Percentiles rank a stretch among this genome's conserved stretches.
phyloP scores from a whole-genome alignment of 306 rosid genomes.

The Prinsepia uniflora region DNA sequence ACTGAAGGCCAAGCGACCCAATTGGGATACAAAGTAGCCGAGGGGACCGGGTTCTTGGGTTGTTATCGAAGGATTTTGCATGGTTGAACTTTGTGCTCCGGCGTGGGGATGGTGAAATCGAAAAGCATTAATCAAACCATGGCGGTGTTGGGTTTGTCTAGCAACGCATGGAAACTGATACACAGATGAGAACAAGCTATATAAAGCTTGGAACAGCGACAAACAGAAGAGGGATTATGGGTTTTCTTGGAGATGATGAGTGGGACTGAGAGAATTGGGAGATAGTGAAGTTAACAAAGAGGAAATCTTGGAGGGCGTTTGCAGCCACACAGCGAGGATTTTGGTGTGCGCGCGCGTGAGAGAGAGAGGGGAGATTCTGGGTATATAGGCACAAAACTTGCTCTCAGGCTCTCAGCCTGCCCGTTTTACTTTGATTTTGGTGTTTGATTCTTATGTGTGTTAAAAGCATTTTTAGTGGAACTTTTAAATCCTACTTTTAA shows the following conservation, averaged over 20 bases:
- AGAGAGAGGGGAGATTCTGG: not conserved
- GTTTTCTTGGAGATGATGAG: not conserved
- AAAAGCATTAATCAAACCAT: conserved; percentile 7
- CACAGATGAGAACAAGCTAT: not conserved
- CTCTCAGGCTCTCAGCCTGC: too few species aligned
- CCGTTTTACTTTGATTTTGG: too few species aligned
- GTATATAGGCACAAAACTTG: not conserved
- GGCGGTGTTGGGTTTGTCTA: conserved; percentile 13
- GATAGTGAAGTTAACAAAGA: conserved; percentile 2
- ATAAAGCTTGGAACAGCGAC: not conserved
- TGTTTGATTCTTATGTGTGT: too few species aligned
- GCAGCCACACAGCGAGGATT: conserved; percentile 32
- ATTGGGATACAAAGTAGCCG: conserved; percentile 50
- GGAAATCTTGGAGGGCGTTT: conserved; percentile 24
- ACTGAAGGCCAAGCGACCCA: conserved; percentile 45
- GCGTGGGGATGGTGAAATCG: not conserved
- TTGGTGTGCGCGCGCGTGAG: conserved; percentile 7
- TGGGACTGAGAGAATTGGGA: not conserved
- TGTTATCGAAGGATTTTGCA: conserved; percentile 48
- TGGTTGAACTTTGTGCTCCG: conserved; percentile 17
- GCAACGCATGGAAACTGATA: not conserved
- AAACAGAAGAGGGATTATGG: not conserved
- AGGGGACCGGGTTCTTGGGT: conserved; percentile 43
- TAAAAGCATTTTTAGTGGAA: too few species aligned
- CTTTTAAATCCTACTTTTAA: too few species aligned